These are phyloP conservation scores for Abrus pulchellus DNA, from an alignment of 306 rosid genomes.

Conservation along the genomic window DNA sequence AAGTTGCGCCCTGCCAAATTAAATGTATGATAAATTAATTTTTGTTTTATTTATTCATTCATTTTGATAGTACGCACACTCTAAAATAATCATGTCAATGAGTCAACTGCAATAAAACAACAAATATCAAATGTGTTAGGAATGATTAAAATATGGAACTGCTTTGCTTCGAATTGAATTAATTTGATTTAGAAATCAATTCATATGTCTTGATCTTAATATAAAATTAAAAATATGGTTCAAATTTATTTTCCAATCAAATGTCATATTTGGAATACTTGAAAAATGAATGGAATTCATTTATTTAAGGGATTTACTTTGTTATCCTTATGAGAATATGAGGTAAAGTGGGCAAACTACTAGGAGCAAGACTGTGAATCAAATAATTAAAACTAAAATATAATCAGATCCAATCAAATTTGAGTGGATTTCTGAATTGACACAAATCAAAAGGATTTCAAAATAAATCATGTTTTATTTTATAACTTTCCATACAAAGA, in stretches of 20 bases:
- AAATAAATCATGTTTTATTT: constrained; percentile 24
- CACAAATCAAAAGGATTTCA: constrained; percentile 14
- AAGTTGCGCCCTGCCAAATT: constrained; percentile 86
- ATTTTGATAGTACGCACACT: constrained; percentile 10
- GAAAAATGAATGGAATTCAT: constrained; percentile 9
- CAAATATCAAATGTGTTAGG: constrained; percentile 11
- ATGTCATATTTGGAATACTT: constrained; percentile 22
- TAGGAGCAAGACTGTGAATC: constrained; percentile 1
- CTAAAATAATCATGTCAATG: constrained; percentile 23
- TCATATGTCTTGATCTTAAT: constrained; percentile 7
- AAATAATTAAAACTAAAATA: constrained; percentile 17
- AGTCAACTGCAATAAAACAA: constrained; percentile 35
- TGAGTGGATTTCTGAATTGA: constrained; percentile 12
- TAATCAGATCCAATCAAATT: constrained; percentile 5
- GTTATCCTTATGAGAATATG: constrained; percentile 28
- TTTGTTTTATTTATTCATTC: constrained; percentile 36
- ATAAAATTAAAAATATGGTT: constrained; percentile 3
- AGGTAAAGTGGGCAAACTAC: background rate
- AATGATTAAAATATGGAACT: constrained; percentile 38
- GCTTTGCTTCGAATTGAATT: constrained; percentile 3
- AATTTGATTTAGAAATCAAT: constrained; percentile 23
- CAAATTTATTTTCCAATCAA: constrained; percentile 24
- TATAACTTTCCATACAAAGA: constrained; percentile 15
- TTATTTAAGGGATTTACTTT: constrained; percentile 19
- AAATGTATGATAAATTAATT: constrained; percentile 23